Evolutionary conservation across 106 monocot genomes (phyloP).

Genomic region (Acorus gramineus): DNA sequence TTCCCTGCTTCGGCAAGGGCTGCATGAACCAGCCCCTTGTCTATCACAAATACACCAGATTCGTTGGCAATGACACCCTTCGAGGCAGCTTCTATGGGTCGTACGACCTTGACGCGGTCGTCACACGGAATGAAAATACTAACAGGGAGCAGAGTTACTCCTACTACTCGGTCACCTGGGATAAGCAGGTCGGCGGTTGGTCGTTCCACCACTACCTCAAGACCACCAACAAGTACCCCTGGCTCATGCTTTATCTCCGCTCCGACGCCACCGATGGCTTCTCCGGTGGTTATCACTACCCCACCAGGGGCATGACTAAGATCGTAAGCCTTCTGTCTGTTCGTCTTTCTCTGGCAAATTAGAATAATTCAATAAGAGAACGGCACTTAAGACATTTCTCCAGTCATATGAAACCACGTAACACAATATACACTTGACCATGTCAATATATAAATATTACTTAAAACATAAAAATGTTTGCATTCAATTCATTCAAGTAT

Average conservation of each 20-base stretch:
- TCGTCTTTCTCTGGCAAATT: background rate
- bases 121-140: background rate
- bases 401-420: too few species aligned
- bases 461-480: background rate
- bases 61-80: slow-evolving; percentile 15
- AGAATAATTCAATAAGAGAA: too few species aligned
- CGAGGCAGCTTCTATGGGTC: slow-evolving; percentile 52
- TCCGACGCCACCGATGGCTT: slow-evolving; percentile 72
- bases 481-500: background rate
- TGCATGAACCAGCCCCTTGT: slow-evolving; percentile 92
- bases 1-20: slow-evolving; percentile 70
- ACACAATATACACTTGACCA: too few species aligned
- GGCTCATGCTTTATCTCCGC: slow-evolving; percentile 90
- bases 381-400: too few species aligned
- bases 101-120: slow-evolving; percentile 49
- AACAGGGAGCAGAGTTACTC: slow-evolving; percentile 6
- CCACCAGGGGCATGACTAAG: slow-evolving; percentile 70
- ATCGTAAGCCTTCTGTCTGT: slow-evolving; percentile 29
- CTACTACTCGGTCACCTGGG: slow-evolving; percentile 66
- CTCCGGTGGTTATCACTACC: slow-evolving; percentile 83
- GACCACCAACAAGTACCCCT: slow-evolving; percentile 62
- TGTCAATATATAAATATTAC: too few species aligned
- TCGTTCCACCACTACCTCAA: slow-evolving; percentile 51
- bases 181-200: slow-evolving; percentile 66
- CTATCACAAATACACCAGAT: slow-evolving; percentile 34